Percentiles rank a stretch among this genome's conserved stretches.
Evolutionary conservation across 768 basidiomycete genomes (phyloP).

Genomic region (Termitomyces eurrhizus): DNA sequence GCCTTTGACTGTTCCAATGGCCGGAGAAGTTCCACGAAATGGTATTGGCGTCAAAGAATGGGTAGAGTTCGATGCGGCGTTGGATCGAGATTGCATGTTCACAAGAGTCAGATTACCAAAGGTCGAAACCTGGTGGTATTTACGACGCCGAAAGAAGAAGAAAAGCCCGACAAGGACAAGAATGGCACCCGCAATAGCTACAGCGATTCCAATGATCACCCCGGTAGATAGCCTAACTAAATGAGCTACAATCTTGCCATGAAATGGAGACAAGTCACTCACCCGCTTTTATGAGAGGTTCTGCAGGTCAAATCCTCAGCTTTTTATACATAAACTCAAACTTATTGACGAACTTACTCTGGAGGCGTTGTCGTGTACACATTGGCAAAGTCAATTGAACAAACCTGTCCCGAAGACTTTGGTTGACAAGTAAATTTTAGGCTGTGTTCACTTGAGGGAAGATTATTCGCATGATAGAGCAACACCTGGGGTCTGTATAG

Average conservation of each 20-base stretch:
- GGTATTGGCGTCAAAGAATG: not conserved
- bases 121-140: not conserved
- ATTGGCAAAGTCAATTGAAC: slow-evolving; percentile 13
- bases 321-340: not conserved
- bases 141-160: slow-evolving; percentile 6
- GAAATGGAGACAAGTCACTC: not conserved
- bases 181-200: slow-evolving; percentile 1
- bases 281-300: not conserved
- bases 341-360: not conserved
- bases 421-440: slow-evolving; percentile 10
- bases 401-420: slow-evolving; percentile 3
- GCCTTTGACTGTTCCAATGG: not conserved
- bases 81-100: not conserved
- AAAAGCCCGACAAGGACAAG: slow-evolving; percentile 7
- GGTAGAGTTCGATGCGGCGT: not conserved
- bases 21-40: not conserved
- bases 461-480: slow-evolving; percentile 17
- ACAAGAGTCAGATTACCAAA: not conserved
- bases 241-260: not conserved
- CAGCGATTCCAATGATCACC: slow-evolving; percentile 4
- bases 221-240: not conserved
- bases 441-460: slow-evolving; percentile 6
- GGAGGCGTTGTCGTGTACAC: slow-evolving; percentile 10
- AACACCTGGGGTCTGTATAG: slow-evolving; percentile 23
- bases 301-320: not conserved